Evolutionary conservation across 495 filamentous ascomycete species (phyloP).

Genomic region (Aspergillus conjunctus): DNA sequence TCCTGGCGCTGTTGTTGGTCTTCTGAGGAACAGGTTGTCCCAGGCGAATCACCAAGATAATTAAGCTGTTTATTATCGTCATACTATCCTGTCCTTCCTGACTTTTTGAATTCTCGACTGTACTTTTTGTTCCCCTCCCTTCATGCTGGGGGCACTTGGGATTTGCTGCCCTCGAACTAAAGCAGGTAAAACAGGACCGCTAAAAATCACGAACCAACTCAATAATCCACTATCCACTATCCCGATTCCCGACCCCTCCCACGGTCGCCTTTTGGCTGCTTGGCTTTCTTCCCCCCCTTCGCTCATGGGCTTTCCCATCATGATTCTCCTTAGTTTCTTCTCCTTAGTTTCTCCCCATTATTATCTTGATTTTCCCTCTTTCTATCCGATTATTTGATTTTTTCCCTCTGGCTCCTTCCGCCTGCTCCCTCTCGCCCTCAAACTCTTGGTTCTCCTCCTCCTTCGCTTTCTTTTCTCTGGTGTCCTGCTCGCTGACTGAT

Average conservation of each 20-base stretch:
- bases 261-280: slow-evolving; percentile 8
- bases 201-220: slow-evolving; percentile 1
- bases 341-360: background rate
- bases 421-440: background rate
- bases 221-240: slow-evolving; percentile 2
- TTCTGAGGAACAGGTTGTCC: background rate
- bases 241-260: slow-evolving; percentile 12
- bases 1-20: background rate
- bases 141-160: background rate
- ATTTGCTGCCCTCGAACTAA: slow-evolving; percentile 5
- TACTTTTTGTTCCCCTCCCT: background rate
- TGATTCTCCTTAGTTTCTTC: background rate
- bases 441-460: background rate
- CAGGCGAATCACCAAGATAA: background rate
- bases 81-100: no score
- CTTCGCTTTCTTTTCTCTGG: slow-evolving; percentile 1
- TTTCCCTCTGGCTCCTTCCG: slow-evolving; percentile 9
- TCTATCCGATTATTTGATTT: slow-evolving; percentile 9
- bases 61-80: no score
- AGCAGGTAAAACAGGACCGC: slow-evolving; percentile 6
- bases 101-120: no score
- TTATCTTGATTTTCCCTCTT: background rate
- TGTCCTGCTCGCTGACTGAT: slow-evolving; percentile 16
- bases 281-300: slow-evolving; percentile 5
- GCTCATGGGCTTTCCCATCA: background rate